Percentiles rank a stretch among this genome's conserved stretches.
Evolutionary conservation across 2,329 filamentous ascomycete genomes (phyloP).

Genomic region (Macrophomina tecta): DNA sequence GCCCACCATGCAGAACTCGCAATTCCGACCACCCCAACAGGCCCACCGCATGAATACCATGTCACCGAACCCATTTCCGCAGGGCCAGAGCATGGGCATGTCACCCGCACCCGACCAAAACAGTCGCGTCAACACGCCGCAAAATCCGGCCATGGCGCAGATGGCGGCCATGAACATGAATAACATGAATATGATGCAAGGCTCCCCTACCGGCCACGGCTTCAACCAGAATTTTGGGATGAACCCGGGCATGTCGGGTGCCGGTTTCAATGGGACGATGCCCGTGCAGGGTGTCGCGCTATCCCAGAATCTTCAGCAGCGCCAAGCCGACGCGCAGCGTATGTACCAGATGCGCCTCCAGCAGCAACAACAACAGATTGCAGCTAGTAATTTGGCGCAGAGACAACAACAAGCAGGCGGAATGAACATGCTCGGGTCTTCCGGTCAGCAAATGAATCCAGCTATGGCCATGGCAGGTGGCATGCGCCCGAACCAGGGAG

Average conservation of each 20-base stretch:
- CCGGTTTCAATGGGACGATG: conserved; percentile 52
- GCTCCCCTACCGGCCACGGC: conserved; percentile 40
- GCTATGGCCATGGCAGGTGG: conserved; percentile 28
- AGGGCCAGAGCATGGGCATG: conserved; percentile 73
- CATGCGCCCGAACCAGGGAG: conserved; percentile 28
- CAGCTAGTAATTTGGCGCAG: conserved; percentile 47
- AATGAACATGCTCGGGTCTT: conserved; percentile 40
- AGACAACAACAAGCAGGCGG: conserved; percentile 45
- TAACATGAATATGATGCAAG: conserved; percentile 40
- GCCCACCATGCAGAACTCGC: conserved; percentile 86
- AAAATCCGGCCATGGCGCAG: conserved; percentile 60
- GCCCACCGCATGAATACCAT: conserved; percentile 78
- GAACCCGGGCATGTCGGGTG: conserved; percentile 35
- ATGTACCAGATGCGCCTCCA: conserved; percentile 88
- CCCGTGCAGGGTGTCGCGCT: conserved; percentile 53
- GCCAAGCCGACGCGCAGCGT: conserved; percentile 70
- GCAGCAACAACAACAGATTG: conserved; percentile 70
- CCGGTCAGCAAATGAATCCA: conserved; percentile 37
- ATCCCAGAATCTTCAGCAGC: conserved; percentile 55
- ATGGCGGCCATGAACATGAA: conserved; percentile 49
- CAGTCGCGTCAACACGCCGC: conserved; percentile 68
- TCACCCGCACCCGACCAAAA: conserved; percentile 73
- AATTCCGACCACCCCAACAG: conserved; percentile 72
- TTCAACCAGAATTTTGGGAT: conserved; percentile 49
- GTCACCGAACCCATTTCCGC: conserved; percentile 90